phyloP scores from a whole-genome alignment of 2,329 filamentous ascomycete genomes.

The Paecilomyces sp. region DNA sequence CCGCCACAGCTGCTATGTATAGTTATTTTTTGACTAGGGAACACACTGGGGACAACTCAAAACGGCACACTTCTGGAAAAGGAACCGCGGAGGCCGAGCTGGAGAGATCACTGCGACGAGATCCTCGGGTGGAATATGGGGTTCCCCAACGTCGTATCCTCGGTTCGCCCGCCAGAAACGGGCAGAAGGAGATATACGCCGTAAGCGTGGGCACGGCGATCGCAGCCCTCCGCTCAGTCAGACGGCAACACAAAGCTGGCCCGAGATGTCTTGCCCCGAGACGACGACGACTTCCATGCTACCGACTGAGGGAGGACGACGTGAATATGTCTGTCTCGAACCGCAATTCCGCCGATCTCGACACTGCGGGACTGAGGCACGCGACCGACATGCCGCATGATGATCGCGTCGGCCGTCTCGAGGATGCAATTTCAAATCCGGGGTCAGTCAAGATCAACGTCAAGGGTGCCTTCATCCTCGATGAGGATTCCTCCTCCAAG shows the following conservation, averaged over 20 bases:
- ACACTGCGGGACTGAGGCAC: constrained; percentile 11
- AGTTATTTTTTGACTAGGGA: not conserved
- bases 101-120: not conserved
- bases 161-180: constrained; percentile 12
- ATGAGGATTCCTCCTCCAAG: constrained; percentile 58
- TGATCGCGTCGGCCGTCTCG: constrained; percentile 21
- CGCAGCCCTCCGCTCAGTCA: not conserved
- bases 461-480: constrained; percentile 90
- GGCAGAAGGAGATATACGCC: constrained; percentile 40
- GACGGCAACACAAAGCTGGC: not conserved
- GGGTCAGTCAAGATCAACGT: constrained; percentile 89
- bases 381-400: constrained; percentile 15
- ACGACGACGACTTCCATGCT: not conserved
- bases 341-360: constrained; percentile 12
- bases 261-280: not conserved
- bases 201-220: constrained; percentile 37
- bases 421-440: constrained; percentile 49
- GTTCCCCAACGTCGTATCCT: constrained; percentile 6
- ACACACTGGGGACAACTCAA: not conserved
- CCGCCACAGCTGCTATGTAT: not conserved
- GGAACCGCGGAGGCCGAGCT: not conserved
- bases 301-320: constrained; percentile 1
- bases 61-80: not conserved
- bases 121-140: not conserved
- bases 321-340: constrained; percentile 25